phyloP scores from a whole-genome alignment of 2,329 filamentous ascomycete genomes.

The Plectosphaerella cucumerina region DNA sequence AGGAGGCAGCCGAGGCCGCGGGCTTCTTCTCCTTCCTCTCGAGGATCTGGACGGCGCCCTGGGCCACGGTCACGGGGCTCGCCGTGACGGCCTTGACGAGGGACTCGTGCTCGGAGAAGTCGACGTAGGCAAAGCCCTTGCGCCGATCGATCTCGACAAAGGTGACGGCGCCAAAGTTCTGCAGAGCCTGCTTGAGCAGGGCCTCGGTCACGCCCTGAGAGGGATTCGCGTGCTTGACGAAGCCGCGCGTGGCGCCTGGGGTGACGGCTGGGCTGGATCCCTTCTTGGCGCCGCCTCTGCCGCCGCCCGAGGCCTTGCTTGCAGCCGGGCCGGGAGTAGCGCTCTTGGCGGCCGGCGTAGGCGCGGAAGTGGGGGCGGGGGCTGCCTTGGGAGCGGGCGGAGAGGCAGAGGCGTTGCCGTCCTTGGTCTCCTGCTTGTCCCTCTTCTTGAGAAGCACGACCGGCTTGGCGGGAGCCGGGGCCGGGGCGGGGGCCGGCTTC shows the following conservation, averaged over 20 bases:
- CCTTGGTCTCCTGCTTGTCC: slow-evolving; percentile 17
- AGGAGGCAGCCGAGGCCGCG: slow-evolving; percentile 7
- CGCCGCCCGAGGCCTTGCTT: slow-evolving; percentile 4
- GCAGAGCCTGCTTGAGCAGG: slow-evolving; percentile 69
- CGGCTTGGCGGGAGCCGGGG: slow-evolving; percentile 22
- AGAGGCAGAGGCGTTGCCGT: slow-evolving; percentile 1
- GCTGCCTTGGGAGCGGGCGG: slow-evolving; percentile 1
- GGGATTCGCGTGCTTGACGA: slow-evolving; percentile 79
- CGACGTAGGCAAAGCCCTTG: slow-evolving; percentile 91
- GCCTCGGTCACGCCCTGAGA: slow-evolving; percentile 89
- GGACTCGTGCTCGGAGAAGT: slow-evolving; percentile 71
- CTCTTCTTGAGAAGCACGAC: slow-evolving; percentile 37
- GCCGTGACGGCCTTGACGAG: slow-evolving; percentile 76
- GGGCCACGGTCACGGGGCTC: slow-evolving; percentile 76
- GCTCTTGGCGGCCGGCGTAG: neutral
- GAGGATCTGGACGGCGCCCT: slow-evolving; percentile 81
- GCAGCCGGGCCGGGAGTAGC: slow-evolving; percentile 4
- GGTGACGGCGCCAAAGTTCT: slow-evolving; percentile 67
- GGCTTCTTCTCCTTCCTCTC: slow-evolving; percentile 67
- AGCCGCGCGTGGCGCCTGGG: slow-evolving; percentile 59
- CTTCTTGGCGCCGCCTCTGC: slow-evolving; percentile 21
- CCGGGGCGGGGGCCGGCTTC: slow-evolving; percentile 18
- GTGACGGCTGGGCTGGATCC: slow-evolving; percentile 22
- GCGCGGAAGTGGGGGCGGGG: slow-evolving; percentile 9
- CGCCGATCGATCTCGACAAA: slow-evolving; percentile 91